A percentile compares a stretch with the other conserved stretches of the same genome.
These are phyloP conservation scores for Arthrinium puccinioides DNA, from an alignment of 2,329 filamentous ascomycete genomes.

Conservation along the genomic window DNA sequence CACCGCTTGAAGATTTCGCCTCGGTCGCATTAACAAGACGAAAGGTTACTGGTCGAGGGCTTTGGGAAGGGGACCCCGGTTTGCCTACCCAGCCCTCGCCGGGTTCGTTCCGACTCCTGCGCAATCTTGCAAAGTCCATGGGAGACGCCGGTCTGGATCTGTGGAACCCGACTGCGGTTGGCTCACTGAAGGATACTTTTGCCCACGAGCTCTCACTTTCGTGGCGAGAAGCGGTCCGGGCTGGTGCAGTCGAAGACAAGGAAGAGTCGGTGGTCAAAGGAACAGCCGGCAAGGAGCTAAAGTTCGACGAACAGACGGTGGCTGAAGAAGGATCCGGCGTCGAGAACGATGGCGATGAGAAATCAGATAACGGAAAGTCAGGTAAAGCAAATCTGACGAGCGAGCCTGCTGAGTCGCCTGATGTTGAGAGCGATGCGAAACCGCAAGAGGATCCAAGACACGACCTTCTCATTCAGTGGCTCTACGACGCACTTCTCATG, in stretches of 20 bases:
- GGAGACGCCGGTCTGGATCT: slow-evolving; percentile 64
- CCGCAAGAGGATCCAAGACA: slow-evolving; percentile 19
- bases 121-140: slow-evolving; percentile 61
- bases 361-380: no score
- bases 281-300: slow-evolving; percentile 7
- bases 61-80: slow-evolving; percentile 76
- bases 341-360: slow-evolving; percentile 7
- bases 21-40: slow-evolving; percentile 33
- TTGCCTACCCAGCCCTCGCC: slow-evolving; percentile 76
- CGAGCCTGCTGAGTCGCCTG: neutral
- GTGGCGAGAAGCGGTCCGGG: slow-evolving; percentile 38
- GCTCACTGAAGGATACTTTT: slow-evolving; percentile 53
- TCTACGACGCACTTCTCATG: slow-evolving; percentile 52
- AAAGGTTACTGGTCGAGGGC: slow-evolving; percentile 50
- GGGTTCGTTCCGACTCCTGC: slow-evolving; percentile 63
- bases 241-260: slow-evolving; percentile 4
- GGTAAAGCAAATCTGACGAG: no score
- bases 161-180: slow-evolving; percentile 67
- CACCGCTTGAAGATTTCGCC: slow-evolving; percentile 41
- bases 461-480: slow-evolving; percentile 51
- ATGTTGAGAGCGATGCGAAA: neutral
- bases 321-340: slow-evolving; percentile 7
- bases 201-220: slow-evolving; percentile 38
- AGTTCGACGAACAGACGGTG: slow-evolving; percentile 7
- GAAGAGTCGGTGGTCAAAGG: slow-evolving; percentile 1